These are phyloP conservation scores for Saccharomyces paradoxus DNA, from an alignment of 805 yeast species.

Conservation along the genomic window DNA sequence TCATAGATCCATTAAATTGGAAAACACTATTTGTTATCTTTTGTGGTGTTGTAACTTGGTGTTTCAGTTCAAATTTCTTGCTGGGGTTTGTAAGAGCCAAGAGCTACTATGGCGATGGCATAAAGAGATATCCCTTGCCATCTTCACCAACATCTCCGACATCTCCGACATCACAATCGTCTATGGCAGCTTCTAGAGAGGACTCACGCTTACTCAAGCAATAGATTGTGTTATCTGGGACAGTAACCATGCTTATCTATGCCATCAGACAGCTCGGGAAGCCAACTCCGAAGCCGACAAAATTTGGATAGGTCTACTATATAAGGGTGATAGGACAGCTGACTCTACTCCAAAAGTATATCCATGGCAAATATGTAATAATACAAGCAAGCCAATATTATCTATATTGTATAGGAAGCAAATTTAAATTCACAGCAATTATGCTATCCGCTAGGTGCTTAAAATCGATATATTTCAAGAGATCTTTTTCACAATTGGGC, in stretches of 20 bases:
- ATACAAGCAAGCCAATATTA: neutral
- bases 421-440: neutral
- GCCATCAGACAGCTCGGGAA: neutral
- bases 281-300: neutral
- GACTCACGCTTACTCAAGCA: neutral
- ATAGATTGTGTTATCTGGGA: neutral
- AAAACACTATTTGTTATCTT: slow-evolving; percentile 45
- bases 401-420: neutral
- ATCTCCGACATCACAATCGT: neutral
- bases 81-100: slow-evolving; percentile 59
- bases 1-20: slow-evolving; percentile 60
- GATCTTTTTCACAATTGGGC: slow-evolving; percentile 45
- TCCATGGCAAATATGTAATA: neutral
- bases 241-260: neutral
- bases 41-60: slow-evolving; percentile 34
- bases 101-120: slow-evolving; percentile 31
- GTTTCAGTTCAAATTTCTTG: slow-evolving; percentile 53
- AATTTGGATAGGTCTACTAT: neutral
- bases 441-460: neutral
- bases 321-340: neutral
- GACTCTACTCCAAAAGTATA: neutral
- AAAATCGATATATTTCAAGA: slow-evolving; percentile 5
- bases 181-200: neutral
- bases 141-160: neutral
- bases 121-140: slow-evolving; percentile 5